Evolutionary conservation across 2,329 filamentous ascomycete genomes (phyloP), one percentile per base, ranked within the genome.

Genomic region (Nemania sp.): DNA sequence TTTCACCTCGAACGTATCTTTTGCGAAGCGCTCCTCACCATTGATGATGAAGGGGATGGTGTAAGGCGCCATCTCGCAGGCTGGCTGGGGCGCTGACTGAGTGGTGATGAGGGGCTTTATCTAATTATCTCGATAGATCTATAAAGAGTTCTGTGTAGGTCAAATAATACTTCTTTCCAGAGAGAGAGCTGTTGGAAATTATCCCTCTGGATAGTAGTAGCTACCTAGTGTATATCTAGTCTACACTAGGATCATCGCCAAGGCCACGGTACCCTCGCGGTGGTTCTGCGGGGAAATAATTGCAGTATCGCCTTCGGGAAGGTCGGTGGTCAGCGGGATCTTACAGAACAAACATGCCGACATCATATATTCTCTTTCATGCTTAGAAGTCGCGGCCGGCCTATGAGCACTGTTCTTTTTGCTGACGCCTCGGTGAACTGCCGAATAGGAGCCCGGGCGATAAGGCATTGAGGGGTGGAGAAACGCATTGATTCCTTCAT

Each of bases 1-100:
- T 55, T 75, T 73, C 33, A 90, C 81, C 30, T 78, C 68, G 63
- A 83, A 85, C 9, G 78, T 80, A 14, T 75, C 75, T 1, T 70
- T 64, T 9, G 77, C 76, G 6, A 64, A 69, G 47, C 76, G 68
- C 54, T 83, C 77, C 64, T 72, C 67, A 56, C 75, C 75, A 52
- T 73, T 65, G 48, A 78, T 75, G 42, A 77, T 56, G 52, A 78
- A 75, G 6, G 75, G 75, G 15, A 77, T 70, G 4, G 61, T 65
- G 52, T 68, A 63, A 22, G 46, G 51, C 2, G 64, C 44, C 67
- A 69, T 69, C 4, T 42, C 6, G 28, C 17, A 17, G 19, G 19
- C 12, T 33, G 12, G 30, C 4, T 33, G 8, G n/a, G n/a, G 15
- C 8, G 30, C n/a, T 1, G 15, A 36, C 15, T 5, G 19, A 8